Evolutionary conservation across 2,329 filamentous ascomycete genomes (phyloP).

Genomic region (Hypoxylon sp.): DNA sequence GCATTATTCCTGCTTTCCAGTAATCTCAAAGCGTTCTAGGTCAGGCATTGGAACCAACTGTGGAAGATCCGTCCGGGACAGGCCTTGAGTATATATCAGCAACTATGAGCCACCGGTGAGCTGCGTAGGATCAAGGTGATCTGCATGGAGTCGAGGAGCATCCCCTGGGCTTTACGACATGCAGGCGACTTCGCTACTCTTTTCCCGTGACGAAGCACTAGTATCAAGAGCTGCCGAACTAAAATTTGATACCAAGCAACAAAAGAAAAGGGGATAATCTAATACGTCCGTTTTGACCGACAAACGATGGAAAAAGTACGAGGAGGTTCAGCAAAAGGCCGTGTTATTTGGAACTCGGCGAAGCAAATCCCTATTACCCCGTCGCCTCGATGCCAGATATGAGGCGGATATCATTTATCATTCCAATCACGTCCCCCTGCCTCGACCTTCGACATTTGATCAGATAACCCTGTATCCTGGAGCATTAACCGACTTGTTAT

Average conservation of each 20-base stretch:
- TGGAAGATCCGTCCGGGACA: conserved; percentile 27
- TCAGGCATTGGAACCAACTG: conserved; percentile 24
- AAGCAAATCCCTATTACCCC: conserved; percentile 37
- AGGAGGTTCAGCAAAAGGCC: conserved; percentile 30
- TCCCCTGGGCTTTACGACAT: conserved; percentile 25
- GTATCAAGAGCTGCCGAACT: conserved; percentile 20
- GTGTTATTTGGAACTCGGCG: conserved; percentile 32
- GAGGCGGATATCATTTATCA: conserved; percentile 31
- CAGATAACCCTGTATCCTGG: conserved; percentile 24
- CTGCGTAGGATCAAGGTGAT: conserved; percentile 29
- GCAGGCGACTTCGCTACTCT: conserved; percentile 30
- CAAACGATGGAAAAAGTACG: conserved; percentile 28
- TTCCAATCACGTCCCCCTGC: conserved; percentile 19
- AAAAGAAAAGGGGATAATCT: conserved; percentile 31
- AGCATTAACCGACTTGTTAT: conserved; percentile 38
- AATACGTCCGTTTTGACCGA: conserved; percentile 30
- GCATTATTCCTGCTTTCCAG: conserved; percentile 26
- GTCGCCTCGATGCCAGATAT: conserved; percentile 35
- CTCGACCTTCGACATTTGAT: conserved; percentile 27
- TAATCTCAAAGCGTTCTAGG: conserved; percentile 2
- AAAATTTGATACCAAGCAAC: conserved; percentile 29
- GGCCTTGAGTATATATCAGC: conserved; percentile 33
- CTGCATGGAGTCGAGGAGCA: conserved; percentile 25
- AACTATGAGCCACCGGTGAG: conserved; percentile 29
- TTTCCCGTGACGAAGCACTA: conserved; percentile 20